Evolutionary conservation across 2,329 filamentous ascomycete species (phyloP), one percentile per base, ranked within the genome.

Genomic region (Aureobasidium sp.): DNA sequence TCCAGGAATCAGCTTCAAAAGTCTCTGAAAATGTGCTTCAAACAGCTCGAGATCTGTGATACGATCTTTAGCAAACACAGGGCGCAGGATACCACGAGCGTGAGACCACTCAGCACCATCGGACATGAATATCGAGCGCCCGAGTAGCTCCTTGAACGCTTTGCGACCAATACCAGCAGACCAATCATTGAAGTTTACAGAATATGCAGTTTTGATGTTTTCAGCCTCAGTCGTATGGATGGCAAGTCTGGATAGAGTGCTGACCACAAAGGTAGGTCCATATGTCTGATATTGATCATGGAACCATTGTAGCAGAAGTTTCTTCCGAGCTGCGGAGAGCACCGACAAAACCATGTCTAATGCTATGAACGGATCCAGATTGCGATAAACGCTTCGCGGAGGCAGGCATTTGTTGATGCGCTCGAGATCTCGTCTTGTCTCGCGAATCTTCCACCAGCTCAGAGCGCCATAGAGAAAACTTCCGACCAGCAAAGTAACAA

Each of bases 1-100:
- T 0, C 64, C 64, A 0, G 81, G 80, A 7, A 88, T 74, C 19
- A 75, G 74, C n/a, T 73, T 70, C 22, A 86, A 71, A 54, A 88
- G 69, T 22, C 76, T 71, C 27, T 72, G 66, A 14, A 84, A 71
- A 67, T 86, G 81, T 2, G 64, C 68, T 60, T 86, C 83, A 48
- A 85, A 83, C 1, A 78, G 79, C 1, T 70, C 67, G 5, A 80
- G 63, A 60, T 81, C 75, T 4, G 71, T 73, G 8, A 81, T 70
- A 57, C 80, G 77, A 10, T 73, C 70, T 7, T 75, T 67, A 1
- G 68, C 71, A 58, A 80, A 81, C 56, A 77, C 77, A 1, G 78
- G 77, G 19, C 77, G 69, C 12, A 85, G 68, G 57, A 77, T 68
- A 24, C 74, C 70, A 8, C 74, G 59, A 6, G 62, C 63, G 45